These are phyloP conservation scores for Cinnamomum chago DNA, from an alignment of 164 flowering plant genomes.

Conservation along the genomic window DNA sequence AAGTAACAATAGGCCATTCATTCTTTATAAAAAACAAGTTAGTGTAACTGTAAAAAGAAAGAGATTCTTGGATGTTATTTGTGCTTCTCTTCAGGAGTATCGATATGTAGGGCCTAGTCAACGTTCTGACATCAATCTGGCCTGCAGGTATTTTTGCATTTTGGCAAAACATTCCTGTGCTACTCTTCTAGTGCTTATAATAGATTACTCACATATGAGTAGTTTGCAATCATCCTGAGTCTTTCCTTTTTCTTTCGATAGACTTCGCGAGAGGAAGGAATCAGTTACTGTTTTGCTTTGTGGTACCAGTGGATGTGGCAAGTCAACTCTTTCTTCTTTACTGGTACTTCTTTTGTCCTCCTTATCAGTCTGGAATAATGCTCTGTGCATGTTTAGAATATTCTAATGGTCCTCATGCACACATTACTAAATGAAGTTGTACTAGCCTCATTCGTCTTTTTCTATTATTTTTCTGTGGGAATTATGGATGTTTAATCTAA, in stretches of 20 bases:
- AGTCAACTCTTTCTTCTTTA: conserved; percentile 78
- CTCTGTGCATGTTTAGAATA: neutral
- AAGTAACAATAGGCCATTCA: conserved; percentile 42
- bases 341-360: conserved; percentile 41
- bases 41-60: conserved; percentile 47
- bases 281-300: conserved; percentile 75
- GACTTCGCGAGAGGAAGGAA: conserved; percentile 80
- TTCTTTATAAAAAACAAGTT: conserved; percentile 60
- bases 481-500: too few species aligned
- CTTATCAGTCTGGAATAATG: neutral
- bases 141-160: conserved; percentile 61
- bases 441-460: too few species aligned
- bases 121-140: conserved; percentile 65
- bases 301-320: conserved; percentile 92
- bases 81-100: conserved; percentile 64
- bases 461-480: too few species aligned
- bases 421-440: too few species aligned
- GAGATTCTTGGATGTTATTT: conserved; percentile 60
- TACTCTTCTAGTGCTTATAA: neutral
- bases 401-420: too few species aligned
- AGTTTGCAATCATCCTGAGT: neutral
- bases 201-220: neutral
- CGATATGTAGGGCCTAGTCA: conserved; percentile 79
- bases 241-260: conserved; percentile 8
- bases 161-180: conserved; percentile 2